Base-by-base conservation (phyloP, 2,329 filamentous ascomycete genomes). In the Neopestalotiopsis sp. region DNA sequence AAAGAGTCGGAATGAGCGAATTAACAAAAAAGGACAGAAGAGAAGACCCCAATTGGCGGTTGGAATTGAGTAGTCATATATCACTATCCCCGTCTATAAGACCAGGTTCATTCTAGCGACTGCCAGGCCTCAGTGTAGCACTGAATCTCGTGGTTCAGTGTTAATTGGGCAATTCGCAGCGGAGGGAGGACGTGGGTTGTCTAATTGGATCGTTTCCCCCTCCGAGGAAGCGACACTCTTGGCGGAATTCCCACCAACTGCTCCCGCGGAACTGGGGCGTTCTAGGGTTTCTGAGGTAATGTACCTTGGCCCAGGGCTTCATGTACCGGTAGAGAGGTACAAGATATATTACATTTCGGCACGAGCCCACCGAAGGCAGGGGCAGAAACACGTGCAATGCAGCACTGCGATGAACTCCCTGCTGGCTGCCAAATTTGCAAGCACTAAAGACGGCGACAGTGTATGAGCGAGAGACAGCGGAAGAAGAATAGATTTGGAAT, bases 61-160 rank as follows among this genome's bases (percentile, higher is more conserved):
- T 20, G 34, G 34, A 38, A 62, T 59, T 59, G 59, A 62, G 59
- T 20, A 38, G 59, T 40, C 28, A 62, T 62, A 62, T 28, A 38
- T 62, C 13, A 62, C 17, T 20, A 62, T 20, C 59, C 59, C 34
- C 14, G 59, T 20, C 59, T 62, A 62, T 62, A 59, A 17, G 24
- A 59, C 30, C 57, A 59, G 57, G 57, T 24, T 34, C 57, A 56
- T 56, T 9, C 20, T 17, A 24, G 57, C 9, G 57, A 14, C 24
- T 14, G 30, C 45, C 45, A 9, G 17, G 45, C n/a, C 42, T 53
- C 6, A 20, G 17, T 20, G n/a, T 20, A 53, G 14, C 9, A 53
- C 45, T 53, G 7, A n/a, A 20, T 53, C n/a, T 53, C 45, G 20
- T 53, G 45, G 45, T 24, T 53, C 7, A 53, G n/a, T 53, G 45